Conservation (phyloP, 371 early-diverging fungal genomes). For the Mortierella sp. region DNA sequence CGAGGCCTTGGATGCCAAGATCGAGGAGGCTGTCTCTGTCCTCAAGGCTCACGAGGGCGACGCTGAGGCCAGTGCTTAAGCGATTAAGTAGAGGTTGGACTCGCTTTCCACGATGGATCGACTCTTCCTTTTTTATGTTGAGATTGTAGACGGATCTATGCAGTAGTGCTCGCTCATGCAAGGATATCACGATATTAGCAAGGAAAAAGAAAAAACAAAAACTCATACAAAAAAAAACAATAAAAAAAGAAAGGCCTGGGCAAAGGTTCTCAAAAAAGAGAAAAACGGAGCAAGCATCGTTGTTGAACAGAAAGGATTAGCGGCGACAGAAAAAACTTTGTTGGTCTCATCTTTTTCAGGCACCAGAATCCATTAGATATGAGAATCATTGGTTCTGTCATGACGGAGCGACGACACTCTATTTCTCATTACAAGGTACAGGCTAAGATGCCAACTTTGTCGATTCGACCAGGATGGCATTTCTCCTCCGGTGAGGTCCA, state of each 20-base stretch:
- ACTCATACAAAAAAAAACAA: neutral
- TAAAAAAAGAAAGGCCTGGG: conserved; percentile 10
- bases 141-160: neutral
- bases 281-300: too few relatives aligned
- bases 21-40: conserved; percentile 90
- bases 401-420: too few relatives aligned
- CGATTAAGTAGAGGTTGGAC: neutral
- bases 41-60: conserved; percentile 79
- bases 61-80: neutral
- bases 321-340: too few relatives aligned
- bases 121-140: conserved; percentile 2
- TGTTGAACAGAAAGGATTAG: too few relatives aligned
- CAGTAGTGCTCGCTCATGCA: neutral
- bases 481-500: too few relatives aligned
- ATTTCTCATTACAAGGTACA: too few relatives aligned
- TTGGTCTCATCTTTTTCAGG: too few relatives aligned
- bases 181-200: conserved; percentile 7
- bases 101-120: neutral
- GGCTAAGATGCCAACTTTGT: too few relatives aligned
- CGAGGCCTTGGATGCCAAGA: conserved; percentile 76
- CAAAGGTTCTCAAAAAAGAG: conserved; percentile 12
- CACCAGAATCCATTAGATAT: too few relatives aligned
- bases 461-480: too few relatives aligned
- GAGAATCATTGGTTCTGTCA: too few relatives aligned
- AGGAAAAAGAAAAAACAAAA: neutral